Percentiles rank a stretch among this genome's conserved stretches.
These are phyloP conservation scores for Oryza glaberrima DNA, from an alignment of 176 grass and related monocot genomes.

Conservation along the genomic window DNA sequence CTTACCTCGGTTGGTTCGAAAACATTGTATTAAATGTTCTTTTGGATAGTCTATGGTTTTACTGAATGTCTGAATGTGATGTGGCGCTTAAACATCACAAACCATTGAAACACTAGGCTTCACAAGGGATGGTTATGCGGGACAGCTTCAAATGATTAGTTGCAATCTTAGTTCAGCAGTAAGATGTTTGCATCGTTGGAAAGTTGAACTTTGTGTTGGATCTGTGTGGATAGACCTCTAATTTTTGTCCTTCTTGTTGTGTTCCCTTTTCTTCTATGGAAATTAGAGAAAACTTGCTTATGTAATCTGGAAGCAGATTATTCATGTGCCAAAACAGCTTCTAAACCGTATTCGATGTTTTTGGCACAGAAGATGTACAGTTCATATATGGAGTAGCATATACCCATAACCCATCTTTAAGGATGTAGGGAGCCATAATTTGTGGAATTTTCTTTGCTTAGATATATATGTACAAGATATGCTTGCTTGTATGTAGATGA, in stretches of 20 bases:
- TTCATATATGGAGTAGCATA: constrained; percentile 19
- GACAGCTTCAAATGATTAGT: not conserved
- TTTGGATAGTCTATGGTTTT: not conserved
- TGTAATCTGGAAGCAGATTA: not conserved
- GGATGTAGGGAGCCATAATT: not conserved
- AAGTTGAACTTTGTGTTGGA: not conserved
- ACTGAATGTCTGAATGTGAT: not conserved
- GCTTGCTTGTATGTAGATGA: not conserved
- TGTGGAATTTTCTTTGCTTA: not conserved
- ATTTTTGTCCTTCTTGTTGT: not conserved
- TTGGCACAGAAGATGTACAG: not conserved
- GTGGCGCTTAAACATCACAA: not conserved
- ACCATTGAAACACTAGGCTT: not conserved
- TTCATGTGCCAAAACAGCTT: not conserved
- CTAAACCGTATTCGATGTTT: not conserved
- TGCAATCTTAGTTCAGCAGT: not conserved
- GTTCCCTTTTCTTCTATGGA: not conserved
- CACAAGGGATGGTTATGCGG: not conserved
- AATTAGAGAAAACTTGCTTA: not conserved
- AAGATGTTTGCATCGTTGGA: not conserved
- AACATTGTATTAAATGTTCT: constrained; percentile 3
- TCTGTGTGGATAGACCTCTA: not conserved
- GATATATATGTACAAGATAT: not conserved
- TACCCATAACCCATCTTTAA: not conserved
- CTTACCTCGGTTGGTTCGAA: constrained; percentile 10